Base-by-base conservation (phyloP, 371 early-diverging fungal genomes). In the Sporodiniella umbellata region DNA sequence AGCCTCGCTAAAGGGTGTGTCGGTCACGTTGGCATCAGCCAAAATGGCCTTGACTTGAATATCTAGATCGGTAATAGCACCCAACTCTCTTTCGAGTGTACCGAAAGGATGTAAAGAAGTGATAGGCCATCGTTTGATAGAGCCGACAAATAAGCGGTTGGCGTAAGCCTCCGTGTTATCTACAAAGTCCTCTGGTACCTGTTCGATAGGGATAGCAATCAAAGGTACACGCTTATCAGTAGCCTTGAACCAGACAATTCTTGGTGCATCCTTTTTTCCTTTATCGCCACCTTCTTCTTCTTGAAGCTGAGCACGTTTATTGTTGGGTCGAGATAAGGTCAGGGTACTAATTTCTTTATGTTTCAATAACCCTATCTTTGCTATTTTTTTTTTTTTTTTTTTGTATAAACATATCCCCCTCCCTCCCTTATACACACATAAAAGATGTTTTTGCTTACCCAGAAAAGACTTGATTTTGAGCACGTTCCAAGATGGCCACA, bases 161-260 rank as follows among this genome's bases (percentile, higher is more conserved):
- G 56, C 55, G 52, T 80, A 88, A 5, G 65, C 58, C 2, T 78
- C 62, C 33, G 76, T 86, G 23, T 83, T 65, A 8, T 84, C 75
- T 2, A 89, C 74, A 57, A 87, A 86, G 45, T 88, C 85, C 0
- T 45, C 53, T 4, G 88, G 85, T 0, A 82, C 88, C 46, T 88
- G 75, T 48, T 84, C 84, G 31, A 78, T 74, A 2, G 89, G 85
- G 42, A 94, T 84, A 17, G 84, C 79, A 56, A 94, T 83, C 48
- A 85, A 67, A 5, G 94, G 94, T 2, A 89, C 80, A 12, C 92
- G 86, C 45, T 83, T 81, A 68, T 92, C 92, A 4, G 83, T 84
- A 7, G 94, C 92, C 66, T 83, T 85, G 78, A 94, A 93, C 92
- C 92, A 93, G 8, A 87, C 81, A 37, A 85, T 83, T 28, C 80